These are phyloP conservation scores for Gentiana straminea DNA, from an alignment of 257 asterid genomes.

Conservation along the genomic window DNA sequence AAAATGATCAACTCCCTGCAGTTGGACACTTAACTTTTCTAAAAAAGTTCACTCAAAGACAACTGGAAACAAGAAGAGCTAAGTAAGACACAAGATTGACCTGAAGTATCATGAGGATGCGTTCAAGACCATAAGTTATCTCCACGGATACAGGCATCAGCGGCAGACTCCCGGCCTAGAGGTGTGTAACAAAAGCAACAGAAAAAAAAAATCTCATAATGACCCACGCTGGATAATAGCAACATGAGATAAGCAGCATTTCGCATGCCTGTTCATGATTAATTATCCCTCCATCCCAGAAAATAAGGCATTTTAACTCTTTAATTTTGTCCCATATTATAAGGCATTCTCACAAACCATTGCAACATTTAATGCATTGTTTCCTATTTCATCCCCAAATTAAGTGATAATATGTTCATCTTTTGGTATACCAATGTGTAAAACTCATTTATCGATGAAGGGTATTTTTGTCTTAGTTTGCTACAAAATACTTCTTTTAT, in stretches of 20 bases:
- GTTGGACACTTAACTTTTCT: constrained; percentile 12
- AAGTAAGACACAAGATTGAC: constrained; percentile 27
- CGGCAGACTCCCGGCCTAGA: constrained; percentile 91
- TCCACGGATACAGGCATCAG: constrained; percentile 88
- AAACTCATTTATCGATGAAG: too few relatives aligned
- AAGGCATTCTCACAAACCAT: too few relatives aligned
- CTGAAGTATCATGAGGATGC: constrained; percentile 98
- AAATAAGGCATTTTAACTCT: too few relatives aligned
- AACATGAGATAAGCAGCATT: not conserved
- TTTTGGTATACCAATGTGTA: too few relatives aligned
- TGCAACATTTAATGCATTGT: too few relatives aligned
- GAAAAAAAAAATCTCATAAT: constrained; percentile 2
- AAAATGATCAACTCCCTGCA: constrained; percentile 98
- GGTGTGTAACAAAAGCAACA: constrained; percentile 9
- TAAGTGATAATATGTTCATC: too few relatives aligned
- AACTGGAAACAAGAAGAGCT: constrained; percentile 10
- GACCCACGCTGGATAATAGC: not conserved
- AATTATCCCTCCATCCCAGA: not conserved
- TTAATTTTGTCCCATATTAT: too few relatives aligned
- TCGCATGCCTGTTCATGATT: not conserved
- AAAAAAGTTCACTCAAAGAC: constrained; percentile 11
- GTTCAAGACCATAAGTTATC: constrained; percentile 95
- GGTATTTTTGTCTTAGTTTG: too few relatives aligned
- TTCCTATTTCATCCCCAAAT: too few relatives aligned
- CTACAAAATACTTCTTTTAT: too few relatives aligned